Percentiles rank a stretch among this genome's conserved stretches.
Evolutionary conservation across 495 filamentous ascomycete species (phyloP).

Genomic region (Jackrogersella minutella): DNA sequence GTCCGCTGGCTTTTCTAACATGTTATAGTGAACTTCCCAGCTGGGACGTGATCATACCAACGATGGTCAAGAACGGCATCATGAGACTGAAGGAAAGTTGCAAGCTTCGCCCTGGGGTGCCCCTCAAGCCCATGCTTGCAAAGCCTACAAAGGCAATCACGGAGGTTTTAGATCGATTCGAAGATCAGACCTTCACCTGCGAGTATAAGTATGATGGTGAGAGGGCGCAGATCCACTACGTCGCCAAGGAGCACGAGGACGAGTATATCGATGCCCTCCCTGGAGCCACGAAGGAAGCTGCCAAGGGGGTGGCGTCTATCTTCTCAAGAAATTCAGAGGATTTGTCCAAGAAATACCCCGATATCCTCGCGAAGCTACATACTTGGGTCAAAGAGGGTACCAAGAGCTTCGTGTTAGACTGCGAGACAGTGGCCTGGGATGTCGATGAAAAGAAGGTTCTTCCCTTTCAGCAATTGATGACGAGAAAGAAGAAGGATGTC

Average conservation of each 20-base stretch:
- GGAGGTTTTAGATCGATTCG: conserved; percentile 96
- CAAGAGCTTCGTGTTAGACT: conserved; percentile 94
- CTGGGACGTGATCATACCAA: conserved; percentile 94
- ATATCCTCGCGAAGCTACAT: conserved; percentile 85
- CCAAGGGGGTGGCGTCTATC: conserved; percentile 79
- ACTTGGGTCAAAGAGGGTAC: conserved; percentile 90
- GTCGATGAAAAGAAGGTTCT: conserved; percentile 88
- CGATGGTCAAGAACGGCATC: conserved; percentile 86
- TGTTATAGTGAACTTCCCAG: conserved; percentile 79
- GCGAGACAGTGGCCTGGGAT: conserved; percentile 99
- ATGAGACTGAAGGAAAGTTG: conserved; percentile 81
- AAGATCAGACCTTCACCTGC: conserved; percentile 94
- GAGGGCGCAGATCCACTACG: conserved; percentile 95
- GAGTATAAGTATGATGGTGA: conserved; percentile 99
- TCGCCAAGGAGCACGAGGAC: conserved; percentile 78
- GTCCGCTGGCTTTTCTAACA: conserved; percentile 25
- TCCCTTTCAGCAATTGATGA: conserved; percentile 98
- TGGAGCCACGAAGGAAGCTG: conserved; percentile 60
- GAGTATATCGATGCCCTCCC: conserved; percentile 63
- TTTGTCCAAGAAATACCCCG: conserved; percentile 95
- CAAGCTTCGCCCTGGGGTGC: conserved; percentile 92
- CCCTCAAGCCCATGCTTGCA: conserved; percentile 97
- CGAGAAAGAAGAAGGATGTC: conserved; percentile 95
- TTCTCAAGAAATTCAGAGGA: conserved; percentile 98
- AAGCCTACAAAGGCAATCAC: conserved; percentile 99